Base-by-base conservation (phyloP, 257 asterid genomes). In the Paraleonurus japonicus region DNA sequence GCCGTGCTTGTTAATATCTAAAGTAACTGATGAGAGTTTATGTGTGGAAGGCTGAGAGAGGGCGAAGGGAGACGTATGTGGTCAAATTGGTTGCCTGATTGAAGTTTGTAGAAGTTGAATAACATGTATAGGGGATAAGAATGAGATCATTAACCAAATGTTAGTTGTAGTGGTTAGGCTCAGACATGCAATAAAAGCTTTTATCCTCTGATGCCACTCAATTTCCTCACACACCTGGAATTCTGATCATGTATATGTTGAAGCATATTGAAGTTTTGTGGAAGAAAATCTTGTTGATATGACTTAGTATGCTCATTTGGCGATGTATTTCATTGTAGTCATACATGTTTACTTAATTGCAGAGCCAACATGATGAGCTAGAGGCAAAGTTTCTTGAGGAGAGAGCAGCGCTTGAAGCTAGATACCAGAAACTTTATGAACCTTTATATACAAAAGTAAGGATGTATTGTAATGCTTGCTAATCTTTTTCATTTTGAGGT, bases 351-450 rank as follows among this genome's bases (percentile, higher is more conserved):
- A 51, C 28, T 45, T 65, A 19, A 74, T 74, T 68, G 61, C 86
- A 92, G 98, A 69, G 79, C 75, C 83, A 89, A 67, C 95, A 89
- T 66, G 91, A 89, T 74, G 95, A 88, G 65, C 79, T 85, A 45
- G 92, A 92, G 82, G 86, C 89, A 0, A 89, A 86, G 80, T 92
- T 87, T 80, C 78, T 75, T 2, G 92, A 89, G 81, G 96, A 89
- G 84, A 86, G 78, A 77, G 87, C 88, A 63, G 89, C 92, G 28
- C 92, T 92, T 69, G 96, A 89, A 84, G 89, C 94, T 63, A 89
- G 84, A 79, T 92, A 86, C 80, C 90, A 89, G 79, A 87, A 80
- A 79, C 88, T 83, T 55, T 92, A 89, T 55, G 87, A 81, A 43
- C 96, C 98, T 0, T 75, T 87, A 6, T 92, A 92, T 73, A 63